Evolutionary conservation across 2,329 filamentous ascomycete genomes (phyloP), one percentile per base, ranked within the genome.

Genomic region (Penicillium frequentans): DNA sequence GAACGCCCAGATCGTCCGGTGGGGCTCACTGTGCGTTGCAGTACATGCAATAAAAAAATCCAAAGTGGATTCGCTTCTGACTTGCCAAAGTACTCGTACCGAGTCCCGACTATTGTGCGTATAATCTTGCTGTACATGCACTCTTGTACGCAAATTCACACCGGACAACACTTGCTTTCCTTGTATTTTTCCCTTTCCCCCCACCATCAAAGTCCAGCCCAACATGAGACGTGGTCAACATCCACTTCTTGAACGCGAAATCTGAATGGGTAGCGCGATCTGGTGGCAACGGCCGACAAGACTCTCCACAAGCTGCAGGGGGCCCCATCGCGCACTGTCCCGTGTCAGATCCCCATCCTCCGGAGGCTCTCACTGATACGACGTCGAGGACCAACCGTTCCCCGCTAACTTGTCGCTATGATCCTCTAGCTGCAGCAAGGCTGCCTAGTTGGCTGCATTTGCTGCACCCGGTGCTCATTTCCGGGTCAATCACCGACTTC

Each of bases 361-460:
- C 50, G 52, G 51, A 57, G 55, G 57, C 57, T 64, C 55, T 51
- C 56, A 39, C 35, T 46, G 42, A 55, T 31, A 45, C 45, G 27
- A 45, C 42, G 14, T 37, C 21, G 16, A 31, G 42, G 33, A 42
- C 48, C 48, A 55, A 43, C 50, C 42, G 42, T 35, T 33, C 44
- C 33, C 23, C 42, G 29, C 24, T 19, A 37, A 45, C 14, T 23
- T 6, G 29, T 52, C 37, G 51, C 56, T 51, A 49, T 55, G 48
- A 58, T 63, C 55, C 53, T 49, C 50, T 64, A 65, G 61, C 47
- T 66, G 62, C 62, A 64, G 62, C 35, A 27, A 55, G 50, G 54
- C 58, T 54, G 61, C 45, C 52, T 52, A 52, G 52, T 55, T 57
- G 55, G 57, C 60, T 62, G 54, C 57, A 57, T 31, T 54, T 55